Conservation (phyloP, 2,329 filamentous ascomycete genomes). For the Colletotrichum australisinense region DNA sequence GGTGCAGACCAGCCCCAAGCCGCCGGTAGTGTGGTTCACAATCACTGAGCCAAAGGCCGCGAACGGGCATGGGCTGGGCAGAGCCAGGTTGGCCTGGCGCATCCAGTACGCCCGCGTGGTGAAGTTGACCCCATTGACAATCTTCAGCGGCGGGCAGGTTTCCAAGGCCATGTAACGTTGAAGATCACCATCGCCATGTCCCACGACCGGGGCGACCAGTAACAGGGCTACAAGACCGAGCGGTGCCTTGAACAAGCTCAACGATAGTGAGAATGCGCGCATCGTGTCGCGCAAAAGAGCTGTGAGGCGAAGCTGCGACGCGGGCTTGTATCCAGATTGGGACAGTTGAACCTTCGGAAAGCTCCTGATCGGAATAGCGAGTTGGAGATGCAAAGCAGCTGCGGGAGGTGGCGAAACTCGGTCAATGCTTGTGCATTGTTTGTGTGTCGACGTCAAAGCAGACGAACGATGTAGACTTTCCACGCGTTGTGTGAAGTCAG, state of each 20-base stretch:
- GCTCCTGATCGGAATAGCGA: constrained; percentile 1
- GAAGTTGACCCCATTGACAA: constrained; percentile 44
- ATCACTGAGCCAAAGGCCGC: constrained; percentile 64
- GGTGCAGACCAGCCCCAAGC: constrained; percentile 59
- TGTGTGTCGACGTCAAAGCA: constrained; percentile 8
- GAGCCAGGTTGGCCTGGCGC: constrained; percentile 58
- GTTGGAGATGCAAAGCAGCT: background rate
- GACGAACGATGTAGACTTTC: background rate
- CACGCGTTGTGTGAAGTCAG: background rate
- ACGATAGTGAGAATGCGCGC: constrained; percentile 2
- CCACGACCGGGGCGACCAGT: background rate
- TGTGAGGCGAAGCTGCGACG: constrained; percentile 6
- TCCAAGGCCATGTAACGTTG: background rate
- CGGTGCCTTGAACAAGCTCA: background rate
- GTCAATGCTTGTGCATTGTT: constrained; percentile 3
- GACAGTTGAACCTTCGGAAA: constrained; percentile 12
- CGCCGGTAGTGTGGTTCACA: constrained; percentile 63
- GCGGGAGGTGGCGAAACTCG: constrained; percentile 14
- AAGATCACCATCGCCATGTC: background rate
- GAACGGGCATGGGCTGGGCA: constrained; percentile 63
- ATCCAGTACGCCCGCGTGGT: constrained; percentile 62
- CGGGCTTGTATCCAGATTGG: background rate
- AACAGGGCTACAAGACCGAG: constrained; percentile 20
- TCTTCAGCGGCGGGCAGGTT: background rate
- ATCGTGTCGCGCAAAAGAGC: constrained; percentile 16